phyloP scores from a whole-genome alignment of 441 rosid genomes.

The Sinapis alba region DNA sequence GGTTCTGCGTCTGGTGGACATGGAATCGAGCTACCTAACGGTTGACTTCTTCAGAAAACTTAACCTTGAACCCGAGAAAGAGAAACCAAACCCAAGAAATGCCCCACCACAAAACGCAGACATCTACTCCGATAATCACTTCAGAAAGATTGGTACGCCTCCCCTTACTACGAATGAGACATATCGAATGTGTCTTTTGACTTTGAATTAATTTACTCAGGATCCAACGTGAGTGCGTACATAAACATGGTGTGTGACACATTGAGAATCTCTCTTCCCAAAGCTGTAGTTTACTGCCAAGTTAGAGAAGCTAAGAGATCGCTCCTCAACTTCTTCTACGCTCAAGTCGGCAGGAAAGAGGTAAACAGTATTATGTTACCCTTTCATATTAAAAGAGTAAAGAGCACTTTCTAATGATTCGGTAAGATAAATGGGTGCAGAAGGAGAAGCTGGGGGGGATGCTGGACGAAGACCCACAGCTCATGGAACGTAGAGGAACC shows the following conservation, averaged over 20 bases:
- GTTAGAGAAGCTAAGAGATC: constrained; percentile 93
- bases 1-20: constrained; percentile 85
- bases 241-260: constrained; percentile 95
- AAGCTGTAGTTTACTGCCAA: constrained; percentile 98
- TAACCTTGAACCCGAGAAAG: constrained; percentile 77
- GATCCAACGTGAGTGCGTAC: constrained; percentile 88
- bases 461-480: constrained; percentile 97
- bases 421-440: constrained; percentile 43
- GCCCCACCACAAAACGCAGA: constrained; percentile 64
- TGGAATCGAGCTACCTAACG: constrained; percentile 96
- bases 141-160: constrained; percentile 78
- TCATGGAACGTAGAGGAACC: constrained; percentile 80
- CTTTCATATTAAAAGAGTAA: not conserved
- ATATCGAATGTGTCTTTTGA: constrained; percentile 6
- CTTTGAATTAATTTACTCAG: constrained; percentile 37
- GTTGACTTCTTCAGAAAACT: constrained; percentile 98
- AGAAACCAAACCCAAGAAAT: constrained; percentile 52
- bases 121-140: constrained; percentile 74
- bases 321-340: constrained; percentile 81
- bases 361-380: constrained; percentile 44
- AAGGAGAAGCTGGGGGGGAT: constrained; percentile 86
- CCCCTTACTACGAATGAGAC: constrained; percentile 4
- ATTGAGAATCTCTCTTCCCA: constrained; percentile 82
- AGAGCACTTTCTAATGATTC: constrained; percentile 1
- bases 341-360: constrained; percentile 94